Base-by-base conservation (phyloP, 257 asterid genomes). In the Solanum arcanum region DNA sequence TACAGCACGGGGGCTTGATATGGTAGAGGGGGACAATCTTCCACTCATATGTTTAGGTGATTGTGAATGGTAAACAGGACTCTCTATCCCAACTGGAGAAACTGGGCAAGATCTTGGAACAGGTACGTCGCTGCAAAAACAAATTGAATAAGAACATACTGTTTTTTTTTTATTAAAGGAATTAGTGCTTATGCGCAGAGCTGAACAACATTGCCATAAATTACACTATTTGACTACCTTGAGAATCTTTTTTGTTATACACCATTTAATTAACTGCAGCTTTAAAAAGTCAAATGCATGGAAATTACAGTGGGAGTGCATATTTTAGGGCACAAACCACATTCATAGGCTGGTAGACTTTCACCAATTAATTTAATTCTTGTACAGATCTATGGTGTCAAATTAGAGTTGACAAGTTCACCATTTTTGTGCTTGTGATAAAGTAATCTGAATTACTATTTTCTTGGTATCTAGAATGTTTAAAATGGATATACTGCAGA, bases 41-140 rank as follows among this genome's bases (percentile, higher is more conserved):
- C 90, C 91, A 68, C 89, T 89, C 47, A 74, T 25, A 87, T 46
- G 73, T 62, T 60, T 82, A 29, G 90, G 87, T 85, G 91, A 89
- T 80, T 74, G 81, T 74, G 81, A 74, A 20, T 74, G 81, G 29
- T 20, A 74, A 74, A 37, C 2, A 74, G 49, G 81, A 31, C 81
- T 74, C 81, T 74, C 81, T 21, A 21, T 74, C 81, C 49, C 81
- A 74, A 37, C 49, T 20, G 49, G 81, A 37, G 81, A 74, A 74
- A 74, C 81, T 37, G 49, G 81, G 49, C 81, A 37, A 74, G 81
- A 74, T 74, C 81, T 74, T 74, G 81, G 81, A 74, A 21, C 29
- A 74, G 49, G 49, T 37, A 74, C 10, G 12, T 74, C 81, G n/a
- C 81, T 74, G 81, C 49, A 74, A 74, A 37, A 37, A 37, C 47